A percentile compares a stretch with the other conserved stretches of the same genome.
Evolutionary conservation across 495 filamentous ascomycete species (phyloP).

Genomic region (Penicillium paradoxum): DNA sequence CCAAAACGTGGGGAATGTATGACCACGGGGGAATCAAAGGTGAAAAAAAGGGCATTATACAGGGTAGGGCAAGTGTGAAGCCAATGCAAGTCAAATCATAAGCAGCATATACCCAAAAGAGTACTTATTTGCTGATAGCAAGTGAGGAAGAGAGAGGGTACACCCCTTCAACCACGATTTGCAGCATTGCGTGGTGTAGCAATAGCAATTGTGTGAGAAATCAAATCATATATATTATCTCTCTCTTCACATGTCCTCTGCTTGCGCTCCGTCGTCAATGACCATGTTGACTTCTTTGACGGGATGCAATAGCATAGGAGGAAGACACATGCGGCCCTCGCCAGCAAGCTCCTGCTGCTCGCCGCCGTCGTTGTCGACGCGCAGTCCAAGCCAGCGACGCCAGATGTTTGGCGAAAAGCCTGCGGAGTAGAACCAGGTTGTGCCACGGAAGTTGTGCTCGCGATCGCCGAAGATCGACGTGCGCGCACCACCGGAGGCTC

Average conservation of each 20-base stretch:
- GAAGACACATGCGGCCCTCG: conserved; percentile 91
- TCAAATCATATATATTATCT: neutral
- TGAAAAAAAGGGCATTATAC: conserved; percentile 3
- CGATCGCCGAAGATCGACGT: conserved; percentile 75
- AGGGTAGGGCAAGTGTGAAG: neutral
- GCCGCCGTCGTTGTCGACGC: conserved; percentile 79
- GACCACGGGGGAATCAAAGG: neutral
- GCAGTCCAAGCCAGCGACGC: conserved; percentile 79
- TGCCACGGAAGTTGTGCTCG: conserved; percentile 84
- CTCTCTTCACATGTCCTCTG: conserved; percentile 20
- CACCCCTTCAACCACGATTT: neutral
- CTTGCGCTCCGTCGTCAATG: conserved; percentile 49
- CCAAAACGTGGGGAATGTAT: conserved; percentile 2
- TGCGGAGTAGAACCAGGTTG: conserved; percentile 94
- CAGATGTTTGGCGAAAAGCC: conserved; percentile 80
- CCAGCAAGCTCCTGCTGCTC: conserved; percentile 72
- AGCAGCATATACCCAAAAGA: neutral
- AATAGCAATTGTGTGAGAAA: neutral
- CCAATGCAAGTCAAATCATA: neutral
- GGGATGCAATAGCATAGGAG: conserved; percentile 87
- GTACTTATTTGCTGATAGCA: neutral
- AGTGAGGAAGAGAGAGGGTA: neutral
- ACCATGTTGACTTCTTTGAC: conserved; percentile 81
- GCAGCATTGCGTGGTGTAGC: neutral
- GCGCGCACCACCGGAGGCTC: conserved; percentile 66